These are phyloP conservation scores for Gillenia trifoliata DNA, from an alignment of 306 rosid genomes.

Conservation along the genomic window DNA sequence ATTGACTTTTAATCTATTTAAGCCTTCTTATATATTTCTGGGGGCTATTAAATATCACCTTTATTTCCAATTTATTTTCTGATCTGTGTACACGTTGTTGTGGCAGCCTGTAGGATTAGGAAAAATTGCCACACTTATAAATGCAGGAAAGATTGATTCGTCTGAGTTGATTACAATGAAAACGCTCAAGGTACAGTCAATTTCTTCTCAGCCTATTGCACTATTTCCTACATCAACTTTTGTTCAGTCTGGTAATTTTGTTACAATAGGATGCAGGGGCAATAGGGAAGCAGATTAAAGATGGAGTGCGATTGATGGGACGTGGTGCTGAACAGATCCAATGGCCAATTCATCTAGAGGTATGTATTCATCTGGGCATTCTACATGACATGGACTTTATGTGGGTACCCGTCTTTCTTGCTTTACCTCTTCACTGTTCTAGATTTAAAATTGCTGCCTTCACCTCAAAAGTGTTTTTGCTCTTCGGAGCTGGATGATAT, in stretches of 20 bases:
- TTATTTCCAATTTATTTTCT: constrained; percentile 6
- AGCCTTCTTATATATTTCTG: background rate
- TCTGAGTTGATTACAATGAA: constrained; percentile 90
- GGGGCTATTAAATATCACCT: background rate
- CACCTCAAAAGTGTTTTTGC: constrained; percentile 1
- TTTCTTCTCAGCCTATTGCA: constrained; percentile 16
- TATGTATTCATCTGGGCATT: constrained; percentile 23
- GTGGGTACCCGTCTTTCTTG: background rate
- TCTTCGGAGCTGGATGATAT: background rate
- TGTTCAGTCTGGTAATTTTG: constrained; percentile 23
- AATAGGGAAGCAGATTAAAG: constrained; percentile 85
- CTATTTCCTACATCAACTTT: constrained; percentile 18
- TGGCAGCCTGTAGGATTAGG: constrained; percentile 91
- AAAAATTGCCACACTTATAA: constrained; percentile 73
- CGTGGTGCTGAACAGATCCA: constrained; percentile 85
- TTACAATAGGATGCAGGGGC: constrained; percentile 76
- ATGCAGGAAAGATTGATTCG: constrained; percentile 86
- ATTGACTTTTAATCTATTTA: background rate
- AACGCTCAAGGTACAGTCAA: constrained; percentile 72
- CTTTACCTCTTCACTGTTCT: constrained; percentile 2
- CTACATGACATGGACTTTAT: constrained; percentile 1
- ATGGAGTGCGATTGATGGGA: constrained; percentile 93
- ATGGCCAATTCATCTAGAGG: constrained; percentile 98
- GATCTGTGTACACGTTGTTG: constrained; percentile 4
- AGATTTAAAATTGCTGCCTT: constrained; percentile 5